These are phyloP conservation scores for Paecilomyces fulvus DNA, from an alignment of 2,329 filamentous ascomycete genomes.

Conservation along the genomic window DNA sequence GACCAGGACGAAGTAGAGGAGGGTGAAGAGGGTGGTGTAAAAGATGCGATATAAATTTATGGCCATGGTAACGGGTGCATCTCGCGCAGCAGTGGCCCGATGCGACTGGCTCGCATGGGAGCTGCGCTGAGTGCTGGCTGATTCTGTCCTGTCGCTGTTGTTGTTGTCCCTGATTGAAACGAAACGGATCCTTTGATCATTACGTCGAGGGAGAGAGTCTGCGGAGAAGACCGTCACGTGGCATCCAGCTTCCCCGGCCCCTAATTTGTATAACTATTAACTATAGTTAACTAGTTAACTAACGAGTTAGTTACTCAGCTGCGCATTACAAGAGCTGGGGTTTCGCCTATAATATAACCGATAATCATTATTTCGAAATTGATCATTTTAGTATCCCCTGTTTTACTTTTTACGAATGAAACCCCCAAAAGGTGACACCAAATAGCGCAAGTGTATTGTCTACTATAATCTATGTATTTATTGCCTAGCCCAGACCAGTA, in stretches of 20 bases:
- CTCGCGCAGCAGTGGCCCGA: slow-evolving; percentile 9
- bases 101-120: slow-evolving; percentile 4
- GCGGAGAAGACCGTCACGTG: not conserved
- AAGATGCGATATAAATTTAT: slow-evolving; percentile 61
- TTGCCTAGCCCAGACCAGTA: not conserved
- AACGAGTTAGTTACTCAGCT: too few species aligned
- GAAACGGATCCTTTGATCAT: not conserved
- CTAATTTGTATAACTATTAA: not conserved
- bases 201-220: not conserved
- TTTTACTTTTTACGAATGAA: too few species aligned
- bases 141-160: not conserved
- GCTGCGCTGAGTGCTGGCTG: slow-evolving; percentile 2
- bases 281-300: too few species aligned
- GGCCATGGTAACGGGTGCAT: slow-evolving; percentile 21
- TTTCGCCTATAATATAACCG: not conserved
- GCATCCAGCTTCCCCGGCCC: not conserved
- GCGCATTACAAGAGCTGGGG: not conserved
- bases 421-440: not conserved
- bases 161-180: not conserved
- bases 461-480: not conserved
- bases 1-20: slow-evolving; percentile 65
- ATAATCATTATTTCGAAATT: not conserved
- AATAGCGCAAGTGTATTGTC: not conserved
- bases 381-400: not conserved
- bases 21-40: slow-evolving; percentile 69